Evolutionary conservation across 495 filamentous ascomycete genomes (phyloP).

Genomic region (Lichina pygmaea): DNA sequence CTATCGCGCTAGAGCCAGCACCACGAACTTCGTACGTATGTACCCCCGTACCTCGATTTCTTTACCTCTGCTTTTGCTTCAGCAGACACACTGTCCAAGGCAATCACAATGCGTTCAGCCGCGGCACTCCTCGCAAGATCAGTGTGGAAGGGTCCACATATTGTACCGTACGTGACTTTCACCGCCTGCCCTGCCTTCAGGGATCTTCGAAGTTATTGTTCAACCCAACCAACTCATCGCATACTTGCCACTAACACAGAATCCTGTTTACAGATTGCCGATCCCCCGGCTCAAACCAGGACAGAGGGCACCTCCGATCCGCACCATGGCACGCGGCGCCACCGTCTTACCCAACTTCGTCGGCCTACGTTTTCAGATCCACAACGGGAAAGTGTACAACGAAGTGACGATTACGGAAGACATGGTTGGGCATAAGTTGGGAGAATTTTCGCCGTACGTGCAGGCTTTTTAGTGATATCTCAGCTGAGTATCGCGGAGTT

Average conservation of each 20-base stretch:
- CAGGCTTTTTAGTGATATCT: neutral
- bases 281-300: conserved; percentile 34
- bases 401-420: conserved; percentile 82
- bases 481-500: neutral
- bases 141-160: conserved; percentile 24
- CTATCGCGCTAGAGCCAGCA: conserved; percentile 28
- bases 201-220: too few species aligned
- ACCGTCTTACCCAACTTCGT: conserved; percentile 95
- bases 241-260: neutral
- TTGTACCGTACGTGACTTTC: conserved; percentile 32
- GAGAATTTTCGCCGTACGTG: conserved; percentile 77
- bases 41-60: neutral
- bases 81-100: conserved; percentile 5
- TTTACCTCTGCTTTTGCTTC: neutral
- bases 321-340: conserved; percentile 66
- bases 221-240: neutral
- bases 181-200: neutral
- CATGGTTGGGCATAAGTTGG: conserved; percentile 95
- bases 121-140: too few species aligned
- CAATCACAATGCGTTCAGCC: too few species aligned
- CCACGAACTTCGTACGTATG: too few species aligned
- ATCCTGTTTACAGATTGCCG: conserved; percentile 21
- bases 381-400: conserved; percentile 84
- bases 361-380: conserved; percentile 71
- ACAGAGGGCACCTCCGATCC: conserved; percentile 41